phyloP scores from a whole-genome alignment of 345 rosid species.

The Arabis alpina region DNA sequence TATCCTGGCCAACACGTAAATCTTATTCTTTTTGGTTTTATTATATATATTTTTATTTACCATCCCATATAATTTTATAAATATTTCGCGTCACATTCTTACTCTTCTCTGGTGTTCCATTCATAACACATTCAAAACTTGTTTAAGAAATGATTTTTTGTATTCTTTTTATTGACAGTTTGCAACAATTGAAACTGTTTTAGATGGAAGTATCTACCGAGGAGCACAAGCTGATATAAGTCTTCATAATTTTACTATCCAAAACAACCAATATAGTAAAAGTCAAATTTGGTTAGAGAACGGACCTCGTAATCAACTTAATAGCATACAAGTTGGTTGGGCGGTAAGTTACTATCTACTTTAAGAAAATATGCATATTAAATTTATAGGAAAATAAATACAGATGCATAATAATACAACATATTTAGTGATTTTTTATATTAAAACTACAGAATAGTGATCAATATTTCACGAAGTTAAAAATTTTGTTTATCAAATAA shows the following conservation, averaged over 20 bases:
- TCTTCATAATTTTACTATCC: background rate
- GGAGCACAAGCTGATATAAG: slow-evolving; percentile 32
- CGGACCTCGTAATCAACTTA: slow-evolving; percentile 15
- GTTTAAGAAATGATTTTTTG: background rate
- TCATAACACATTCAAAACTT: too few relatives aligned
- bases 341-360: slow-evolving; percentile 5
- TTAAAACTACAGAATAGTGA: too few relatives aligned
- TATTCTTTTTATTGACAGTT: slow-evolving; percentile 2
- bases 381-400: too few relatives aligned
- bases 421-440: too few relatives aligned
- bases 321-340: slow-evolving; percentile 36
- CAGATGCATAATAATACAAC: background rate
- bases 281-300: slow-evolving; percentile 37
- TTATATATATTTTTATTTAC: too few relatives aligned
- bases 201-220: slow-evolving; percentile 4
- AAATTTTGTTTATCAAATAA: too few relatives aligned
- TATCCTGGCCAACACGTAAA: slow-evolving; percentile 13
- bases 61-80: too few relatives aligned
- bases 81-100: too few relatives aligned
- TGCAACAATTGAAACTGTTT: slow-evolving; percentile 7
- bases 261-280: background rate
- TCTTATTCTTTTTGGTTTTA: background rate
- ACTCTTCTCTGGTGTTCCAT: too few relatives aligned
- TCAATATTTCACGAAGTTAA: too few relatives aligned
- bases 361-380: too few relatives aligned